phyloP scores from a whole-genome alignment of 108 stramenopile genomes.

The Pelagomonas calceolata region DNA sequence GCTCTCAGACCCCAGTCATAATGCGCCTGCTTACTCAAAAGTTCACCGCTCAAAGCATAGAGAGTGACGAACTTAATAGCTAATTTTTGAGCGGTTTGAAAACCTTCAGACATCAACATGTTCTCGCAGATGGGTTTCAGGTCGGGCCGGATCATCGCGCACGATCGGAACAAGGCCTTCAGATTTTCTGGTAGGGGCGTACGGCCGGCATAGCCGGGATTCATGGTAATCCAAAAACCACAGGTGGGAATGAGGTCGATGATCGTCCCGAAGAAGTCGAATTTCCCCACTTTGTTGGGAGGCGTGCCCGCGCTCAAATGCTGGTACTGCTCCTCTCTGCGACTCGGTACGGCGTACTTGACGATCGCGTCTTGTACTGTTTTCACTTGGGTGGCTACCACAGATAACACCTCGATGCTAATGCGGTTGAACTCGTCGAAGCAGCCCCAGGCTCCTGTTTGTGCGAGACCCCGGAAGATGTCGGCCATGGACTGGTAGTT shows the following conservation, averaged over 20 bases:
- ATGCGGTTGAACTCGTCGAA: slow-evolving; percentile 88
- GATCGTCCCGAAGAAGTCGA: slow-evolving; percentile 71
- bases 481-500: slow-evolving; percentile 82
- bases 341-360: slow-evolving; percentile 59
- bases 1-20: slow-evolving; percentile 85
- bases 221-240: slow-evolving; percentile 85
- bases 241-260: slow-evolving; percentile 74
- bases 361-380: slow-evolving; percentile 77
- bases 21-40: slow-evolving; percentile 75
- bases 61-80: slow-evolving; percentile 81
- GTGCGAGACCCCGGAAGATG: slow-evolving; percentile 75
- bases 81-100: slow-evolving; percentile 67
- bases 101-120: slow-evolving; percentile 86
- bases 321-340: slow-evolving; percentile 66
- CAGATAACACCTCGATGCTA: slow-evolving; percentile 77
- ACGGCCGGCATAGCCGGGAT: slow-evolving; percentile 77
- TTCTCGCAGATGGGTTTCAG: slow-evolving; percentile 80
- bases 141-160: slow-evolving; percentile 84
- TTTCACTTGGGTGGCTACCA: slow-evolving; percentile 81
- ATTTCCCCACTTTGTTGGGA: slow-evolving; percentile 66
- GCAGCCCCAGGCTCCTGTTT: slow-evolving; percentile 83
- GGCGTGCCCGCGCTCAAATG: slow-evolving; percentile 66
- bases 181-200: slow-evolving; percentile 80
- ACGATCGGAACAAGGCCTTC: slow-evolving; percentile 77
- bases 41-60: slow-evolving; percentile 66